Conservation (phyloP, 1,284 basidiomycete species). For the Trichosporon sp. region DNA sequence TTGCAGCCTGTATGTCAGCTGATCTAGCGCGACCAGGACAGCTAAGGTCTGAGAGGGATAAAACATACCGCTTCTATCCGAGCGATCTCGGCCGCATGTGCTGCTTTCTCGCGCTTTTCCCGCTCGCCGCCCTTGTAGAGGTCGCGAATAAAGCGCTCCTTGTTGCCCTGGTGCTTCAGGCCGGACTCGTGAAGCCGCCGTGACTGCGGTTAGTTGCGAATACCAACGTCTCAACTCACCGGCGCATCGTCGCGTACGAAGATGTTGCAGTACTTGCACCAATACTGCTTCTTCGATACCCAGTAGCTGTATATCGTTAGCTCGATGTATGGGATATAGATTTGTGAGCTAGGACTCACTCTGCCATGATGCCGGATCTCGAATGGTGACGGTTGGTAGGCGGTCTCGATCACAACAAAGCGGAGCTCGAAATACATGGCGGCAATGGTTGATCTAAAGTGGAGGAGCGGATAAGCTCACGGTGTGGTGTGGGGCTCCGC, state of each 20-base stretch:
- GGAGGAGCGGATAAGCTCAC: not conserved
- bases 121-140: conserved; percentile 91
- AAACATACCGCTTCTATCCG: conserved; percentile 66
- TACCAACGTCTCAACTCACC: conserved; percentile 26
- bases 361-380: conserved; percentile 19
- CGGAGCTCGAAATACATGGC: not conserved
- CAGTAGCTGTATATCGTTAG: conserved; percentile 42
- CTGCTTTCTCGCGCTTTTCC: conserved; percentile 74
- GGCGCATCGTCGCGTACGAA: conserved; percentile 85
- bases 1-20: conserved; percentile 28
- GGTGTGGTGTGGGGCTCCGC: not conserved
- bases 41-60: not conserved
- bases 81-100: conserved; percentile 79
- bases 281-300: conserved; percentile 52
- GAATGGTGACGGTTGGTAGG: not conserved
- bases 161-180: conserved; percentile 86
- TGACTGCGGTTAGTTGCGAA: conserved; percentile 52
- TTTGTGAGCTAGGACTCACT: conserved; percentile 10
- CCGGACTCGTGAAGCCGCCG: conserved; percentile 89
- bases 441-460: not conserved
- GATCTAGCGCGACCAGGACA: too few relatives aligned
- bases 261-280: conserved; percentile 50
- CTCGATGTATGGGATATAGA: not conserved
- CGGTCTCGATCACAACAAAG: not conserved
- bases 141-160: conserved; percentile 81